Base-by-base conservation (phyloP, 441 rosid species). In the Geranium incanum region DNA sequence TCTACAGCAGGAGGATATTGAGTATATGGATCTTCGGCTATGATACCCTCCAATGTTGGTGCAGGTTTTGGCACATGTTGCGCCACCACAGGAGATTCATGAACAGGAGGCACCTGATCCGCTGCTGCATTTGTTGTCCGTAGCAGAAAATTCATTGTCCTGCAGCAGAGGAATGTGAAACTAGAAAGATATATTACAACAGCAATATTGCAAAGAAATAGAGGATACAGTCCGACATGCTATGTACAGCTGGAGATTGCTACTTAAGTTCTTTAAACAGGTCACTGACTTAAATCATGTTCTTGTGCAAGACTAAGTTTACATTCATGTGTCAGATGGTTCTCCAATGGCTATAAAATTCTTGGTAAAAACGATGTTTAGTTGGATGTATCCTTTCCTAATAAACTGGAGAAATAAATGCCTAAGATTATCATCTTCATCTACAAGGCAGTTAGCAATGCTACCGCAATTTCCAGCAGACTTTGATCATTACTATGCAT, bases 141-240 rank as follows among this genome's bases (percentile, higher is more conserved):
- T 64, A 89, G 82, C 78, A 90, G 87, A 77, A 92, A 94, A 82
- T 94, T 94, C 99, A 94, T 94, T 55, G 73, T 68, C 77, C 75
- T 73, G 19, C 76, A 78, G 65, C 68, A 70, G 48, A 71, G 65
- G 68, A 66, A 38, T 72, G 78, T 73, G 75, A 72, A 74, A 76
- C 69, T 7, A n/a, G 16, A 63, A 80, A 55, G 66, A 63, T 37
- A 6, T 11, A 9, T 37, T 63, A 62, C 23, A 68, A 71, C 15
- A 2, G 59, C 59, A 12, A 12, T 50, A 50, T n/a, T 50, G 59
- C 16, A 50, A 13, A 4, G 59, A 15, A 50, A 12, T 45, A 45
- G 13, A 45, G 13, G 52, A 43, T 43, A 11, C 6, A 45, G 52
- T 45, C 52, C 9, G 13, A 45, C 6, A 11, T 8, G 13, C 3